phyloP scores from a whole-genome alignment of 2,329 filamentous ascomycete species.

The Paecilomyces fulvus region DNA sequence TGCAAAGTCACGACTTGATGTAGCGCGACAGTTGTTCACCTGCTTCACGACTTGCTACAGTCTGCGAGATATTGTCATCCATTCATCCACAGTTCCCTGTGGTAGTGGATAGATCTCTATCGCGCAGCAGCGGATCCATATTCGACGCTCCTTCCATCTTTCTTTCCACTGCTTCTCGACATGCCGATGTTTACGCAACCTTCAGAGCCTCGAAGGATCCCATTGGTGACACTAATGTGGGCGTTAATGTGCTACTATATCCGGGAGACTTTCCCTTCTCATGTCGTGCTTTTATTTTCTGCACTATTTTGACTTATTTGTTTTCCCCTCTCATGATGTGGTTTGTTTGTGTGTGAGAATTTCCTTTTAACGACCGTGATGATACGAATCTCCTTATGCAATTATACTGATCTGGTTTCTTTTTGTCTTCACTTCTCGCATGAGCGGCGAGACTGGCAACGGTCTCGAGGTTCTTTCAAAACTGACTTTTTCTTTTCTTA shows the following conservation, averaged over 20 bases:
- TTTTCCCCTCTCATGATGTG: not conserved
- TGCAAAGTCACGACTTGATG: not conserved
- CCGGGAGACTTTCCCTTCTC: not conserved
- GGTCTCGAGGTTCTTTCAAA: not conserved
- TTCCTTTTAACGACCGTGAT: constrained; percentile 13
- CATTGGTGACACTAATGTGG: not conserved
- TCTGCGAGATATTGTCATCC: not conserved
- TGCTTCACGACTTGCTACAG: not conserved
- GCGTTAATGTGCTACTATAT: not conserved
- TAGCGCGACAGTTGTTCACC: not conserved
- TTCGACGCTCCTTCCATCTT: not conserved
- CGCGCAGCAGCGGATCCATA: not conserved
- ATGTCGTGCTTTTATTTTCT: not conserved
- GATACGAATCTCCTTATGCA: constrained; percentile 13
- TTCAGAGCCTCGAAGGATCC: not conserved
- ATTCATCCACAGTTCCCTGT: not conserved
- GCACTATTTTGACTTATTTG: not conserved
- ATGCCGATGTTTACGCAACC: not conserved
- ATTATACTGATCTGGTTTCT: constrained; percentile 2
- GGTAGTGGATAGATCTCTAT: not conserved
- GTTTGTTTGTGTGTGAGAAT: not conserved
- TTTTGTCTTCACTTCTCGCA: not conserved
- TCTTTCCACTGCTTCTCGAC: not conserved
- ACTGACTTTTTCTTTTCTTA: constrained; percentile 2
- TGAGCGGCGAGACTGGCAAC: not conserved